Evolutionary conservation across 805 yeast species (phyloP).

Genomic region (Candida broadrunensis): DNA sequence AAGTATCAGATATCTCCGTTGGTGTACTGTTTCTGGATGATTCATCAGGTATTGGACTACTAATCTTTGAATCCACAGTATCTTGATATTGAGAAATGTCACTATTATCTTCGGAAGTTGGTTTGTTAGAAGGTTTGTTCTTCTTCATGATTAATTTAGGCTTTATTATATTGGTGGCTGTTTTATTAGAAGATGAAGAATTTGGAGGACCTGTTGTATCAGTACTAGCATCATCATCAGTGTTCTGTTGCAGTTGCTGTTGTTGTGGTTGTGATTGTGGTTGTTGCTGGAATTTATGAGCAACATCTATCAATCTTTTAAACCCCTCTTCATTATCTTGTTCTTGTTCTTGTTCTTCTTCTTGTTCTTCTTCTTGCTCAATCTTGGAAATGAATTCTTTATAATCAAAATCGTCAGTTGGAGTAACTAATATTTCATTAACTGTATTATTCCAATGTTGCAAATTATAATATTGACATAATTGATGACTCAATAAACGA

Average conservation of each 20-base stretch:
- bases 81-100: slow-evolving; percentile 1
- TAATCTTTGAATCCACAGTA: not conserved
- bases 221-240: not conserved
- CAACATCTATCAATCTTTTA: slow-evolving; percentile 8
- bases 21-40: not conserved
- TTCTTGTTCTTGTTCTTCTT: not conserved
- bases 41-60: not conserved
- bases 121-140: slow-evolving; percentile 1
- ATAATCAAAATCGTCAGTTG: slow-evolving; percentile 13
- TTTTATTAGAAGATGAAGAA: not conserved
- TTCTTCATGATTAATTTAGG: slow-evolving; percentile 15
- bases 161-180: slow-evolving; percentile 4
- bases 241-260: not conserved
- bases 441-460: slow-evolving; percentile 43
- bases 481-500: slow-evolving; percentile 63
- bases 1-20: slow-evolving; percentile 5
- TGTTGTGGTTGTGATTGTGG: not conserved
- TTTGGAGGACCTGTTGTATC: not conserved
- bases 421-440: slow-evolving; percentile 21
- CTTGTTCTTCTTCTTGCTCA: not conserved
- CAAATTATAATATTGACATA: slow-evolving; percentile 63
- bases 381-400: slow-evolving; percentile 1
- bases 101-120: slow-evolving; percentile 1
- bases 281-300: slow-evolving; percentile 3
- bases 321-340: slow-evolving; percentile 2